Conservation (phyloP, 257 asterid species). For the Solanum tacnaense region DNA sequence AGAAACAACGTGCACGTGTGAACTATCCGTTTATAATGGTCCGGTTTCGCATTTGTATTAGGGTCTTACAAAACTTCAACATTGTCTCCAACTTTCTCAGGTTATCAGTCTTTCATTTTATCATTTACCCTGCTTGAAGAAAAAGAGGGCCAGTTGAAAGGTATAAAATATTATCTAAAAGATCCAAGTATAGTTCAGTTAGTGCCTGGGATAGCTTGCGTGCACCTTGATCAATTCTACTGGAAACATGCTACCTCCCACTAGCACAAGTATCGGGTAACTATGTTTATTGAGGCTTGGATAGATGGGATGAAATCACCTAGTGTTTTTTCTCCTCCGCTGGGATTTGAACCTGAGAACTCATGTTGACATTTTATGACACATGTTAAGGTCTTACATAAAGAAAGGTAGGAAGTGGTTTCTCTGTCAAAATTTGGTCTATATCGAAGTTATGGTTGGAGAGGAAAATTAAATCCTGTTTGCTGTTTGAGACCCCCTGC, state of each 20-base stretch:
- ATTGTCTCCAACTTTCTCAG: neutral
- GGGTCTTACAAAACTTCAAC: neutral
- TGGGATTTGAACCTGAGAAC: neutral
- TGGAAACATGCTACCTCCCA: neutral
- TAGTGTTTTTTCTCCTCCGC: neutral
- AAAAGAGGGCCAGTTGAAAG: neutral
- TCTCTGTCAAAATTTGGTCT: neutral
- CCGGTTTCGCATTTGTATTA: neutral
- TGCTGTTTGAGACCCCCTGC: neutral
- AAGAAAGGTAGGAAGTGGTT: neutral
- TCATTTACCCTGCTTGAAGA: neutral
- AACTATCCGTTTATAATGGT: neutral
- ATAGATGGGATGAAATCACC: neutral
- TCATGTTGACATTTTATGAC: neutral
- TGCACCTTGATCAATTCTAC: neutral
- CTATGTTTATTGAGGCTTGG: neutral
- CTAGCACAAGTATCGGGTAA: neutral
- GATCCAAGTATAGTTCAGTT: neutral
- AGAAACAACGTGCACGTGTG: neutral
- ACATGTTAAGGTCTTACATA: neutral
- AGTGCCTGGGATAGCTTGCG: neutral
- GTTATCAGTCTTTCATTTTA: neutral
- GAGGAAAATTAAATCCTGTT: neutral
- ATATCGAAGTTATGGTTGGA: neutral
- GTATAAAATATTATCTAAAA: neutral